Evolutionary conservation across 495 filamentous ascomycete genomes (phyloP).

Genomic region (Talaromyces ruber): DNA sequence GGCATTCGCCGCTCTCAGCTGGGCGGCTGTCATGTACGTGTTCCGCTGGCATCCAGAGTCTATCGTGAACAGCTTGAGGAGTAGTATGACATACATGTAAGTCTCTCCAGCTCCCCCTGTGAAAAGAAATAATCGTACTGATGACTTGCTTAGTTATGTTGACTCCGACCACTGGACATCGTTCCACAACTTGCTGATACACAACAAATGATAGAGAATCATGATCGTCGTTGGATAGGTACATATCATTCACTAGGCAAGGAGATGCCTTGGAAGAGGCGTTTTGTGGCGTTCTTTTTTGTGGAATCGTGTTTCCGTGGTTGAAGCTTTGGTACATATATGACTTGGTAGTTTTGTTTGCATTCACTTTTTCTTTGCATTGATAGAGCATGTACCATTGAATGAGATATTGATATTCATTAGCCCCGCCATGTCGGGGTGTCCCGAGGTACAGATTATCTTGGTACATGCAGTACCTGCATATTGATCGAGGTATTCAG

Average conservation of each 20-base stretch:
- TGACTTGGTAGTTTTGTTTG: not conserved
- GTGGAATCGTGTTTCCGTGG: not conserved
- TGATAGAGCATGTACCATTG: not conserved
- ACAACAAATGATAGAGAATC: slow-evolving; percentile 60
- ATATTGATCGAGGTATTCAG: not conserved
- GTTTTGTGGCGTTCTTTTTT: not conserved
- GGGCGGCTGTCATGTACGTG: slow-evolving; percentile 91
- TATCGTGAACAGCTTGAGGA: slow-evolving; percentile 80
- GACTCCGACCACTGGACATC: slow-evolving; percentile 80
- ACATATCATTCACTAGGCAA: not conserved
- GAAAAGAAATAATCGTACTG: slow-evolving; percentile 6
- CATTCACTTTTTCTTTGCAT: not conserved
- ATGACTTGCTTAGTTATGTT: slow-evolving; percentile 41
- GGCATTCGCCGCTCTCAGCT: slow-evolving; percentile 78
- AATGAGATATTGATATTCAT: not conserved
- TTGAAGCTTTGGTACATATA: not conserved
- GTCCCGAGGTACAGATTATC: not conserved
- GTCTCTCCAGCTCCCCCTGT: slow-evolving; percentile 18
- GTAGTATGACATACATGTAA: slow-evolving; percentile 98
- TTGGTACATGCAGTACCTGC: not conserved
- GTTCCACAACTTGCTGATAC: slow-evolving; percentile 66
- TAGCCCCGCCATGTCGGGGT: not conserved
- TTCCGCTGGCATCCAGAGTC: slow-evolving; percentile 88
- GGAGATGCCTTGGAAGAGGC: not conserved
- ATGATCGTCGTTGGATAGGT: not conserved